Evolutionary conservation across 768 basidiomycete genomes (phyloP).

Genomic region (Agaricus subrufescens): DNA sequence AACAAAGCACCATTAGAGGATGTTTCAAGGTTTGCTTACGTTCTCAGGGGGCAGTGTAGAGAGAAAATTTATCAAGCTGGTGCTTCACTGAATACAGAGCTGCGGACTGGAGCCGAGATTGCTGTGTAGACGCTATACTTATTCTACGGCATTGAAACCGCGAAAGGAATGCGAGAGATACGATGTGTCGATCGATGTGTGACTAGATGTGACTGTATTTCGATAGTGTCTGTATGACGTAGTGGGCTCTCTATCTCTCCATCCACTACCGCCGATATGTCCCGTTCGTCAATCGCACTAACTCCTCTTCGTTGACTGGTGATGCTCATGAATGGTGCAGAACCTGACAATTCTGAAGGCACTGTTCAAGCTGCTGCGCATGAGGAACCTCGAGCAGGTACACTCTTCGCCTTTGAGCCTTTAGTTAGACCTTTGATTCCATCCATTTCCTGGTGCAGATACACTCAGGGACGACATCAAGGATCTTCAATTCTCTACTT

Average conservation of each 20-base stretch:
- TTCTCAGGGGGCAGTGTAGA: too few relatives aligned
- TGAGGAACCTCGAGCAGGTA: neutral
- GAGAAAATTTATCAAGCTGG: too few relatives aligned
- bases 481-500: neutral
- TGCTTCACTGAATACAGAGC: too few relatives aligned
- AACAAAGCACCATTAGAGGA: too few relatives aligned
- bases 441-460: neutral
- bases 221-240: neutral
- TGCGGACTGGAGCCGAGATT: too few relatives aligned
- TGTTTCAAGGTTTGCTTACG: too few relatives aligned
- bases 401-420: neutral
- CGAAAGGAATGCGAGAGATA: too few relatives aligned
- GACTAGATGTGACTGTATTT: neutral
- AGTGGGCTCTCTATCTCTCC: neutral
- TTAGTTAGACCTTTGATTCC: neutral
- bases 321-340: neutral
- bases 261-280: constrained; percentile 1
- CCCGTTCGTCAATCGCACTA: neutral
- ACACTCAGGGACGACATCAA: neutral
- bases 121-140: too few relatives aligned
- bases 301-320: neutral
- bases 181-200: neutral
- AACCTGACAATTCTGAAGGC: neutral
- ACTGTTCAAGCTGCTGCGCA: neutral
- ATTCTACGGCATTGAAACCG: too few relatives aligned